Base-by-base conservation (phyloP, 2,329 filamentous ascomycete genomes). In the Periconia sp. region DNA sequence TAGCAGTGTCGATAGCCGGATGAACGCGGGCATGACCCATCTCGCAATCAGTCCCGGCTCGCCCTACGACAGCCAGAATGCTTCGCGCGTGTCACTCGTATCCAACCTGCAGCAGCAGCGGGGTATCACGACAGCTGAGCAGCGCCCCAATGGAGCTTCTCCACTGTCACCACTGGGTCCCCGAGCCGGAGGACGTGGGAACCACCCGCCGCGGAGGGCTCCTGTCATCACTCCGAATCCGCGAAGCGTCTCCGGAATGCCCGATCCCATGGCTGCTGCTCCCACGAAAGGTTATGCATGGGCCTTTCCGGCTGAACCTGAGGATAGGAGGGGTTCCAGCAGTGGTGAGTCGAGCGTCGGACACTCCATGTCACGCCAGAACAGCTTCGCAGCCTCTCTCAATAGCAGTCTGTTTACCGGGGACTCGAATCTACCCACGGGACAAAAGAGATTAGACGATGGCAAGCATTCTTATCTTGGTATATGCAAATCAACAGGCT, bases 201-300 rank as follows among this genome's bases (percentile, higher is more conserved):
- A 62, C 26, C 63, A 71, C 21, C 65, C 70, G 63, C 76, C 77
- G 7, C 75, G 81, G 38, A 80, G 85, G 52, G 88, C 88, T 3
- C 88, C 88, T 4, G 83, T 87, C 7, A 92, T 92, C 57, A 89
- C 86, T 18, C 87, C 87, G 1, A 74, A 76, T 21, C 54, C 87
- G 76, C 50, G 86, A 77, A 53, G 84, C 74, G 39, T 81, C 78
- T 70, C 82, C 74, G 61, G 88, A 79, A 73, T 86, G 82, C 61
- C 85, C 76, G 73, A 79, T 62, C 76, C 77, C 5, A 78, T 73
- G 55, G 88, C 88, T 26, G 85, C 87, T 21, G 86, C 89, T 65
- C 88, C 88, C 4, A 92, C 87, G 9, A 90, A 90, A 68, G 88
- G 88, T 64, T 88, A 87, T 65, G 86, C 88, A 4, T 92, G 88